Conservation (phyloP, 345 rosid species). For the Populus euphratica region DNA sequence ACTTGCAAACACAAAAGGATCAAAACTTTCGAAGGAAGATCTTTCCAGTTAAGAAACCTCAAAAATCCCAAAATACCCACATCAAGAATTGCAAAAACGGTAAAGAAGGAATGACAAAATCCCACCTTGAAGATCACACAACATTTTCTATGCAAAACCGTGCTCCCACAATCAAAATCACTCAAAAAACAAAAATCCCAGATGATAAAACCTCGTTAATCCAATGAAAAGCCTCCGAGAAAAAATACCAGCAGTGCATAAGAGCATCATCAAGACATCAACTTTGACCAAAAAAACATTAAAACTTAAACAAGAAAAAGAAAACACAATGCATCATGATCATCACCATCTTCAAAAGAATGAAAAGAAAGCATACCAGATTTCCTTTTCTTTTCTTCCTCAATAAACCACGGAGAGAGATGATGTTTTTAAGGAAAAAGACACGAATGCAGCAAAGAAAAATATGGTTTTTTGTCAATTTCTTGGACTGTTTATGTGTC, state of each 20-base stretch:
- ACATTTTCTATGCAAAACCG: background rate
- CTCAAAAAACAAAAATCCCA: background rate
- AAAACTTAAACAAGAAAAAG: background rate
- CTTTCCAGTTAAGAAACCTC: background rate
- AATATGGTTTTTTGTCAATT: slow-evolving; percentile 2
- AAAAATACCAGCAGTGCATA: background rate
- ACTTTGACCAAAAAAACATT: background rate
- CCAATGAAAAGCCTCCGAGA: background rate
- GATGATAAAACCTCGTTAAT: slow-evolving; percentile 1
- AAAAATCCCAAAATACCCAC: background rate
- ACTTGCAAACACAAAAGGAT: background rate
- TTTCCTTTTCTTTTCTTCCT: background rate
- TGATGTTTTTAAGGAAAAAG: background rate
- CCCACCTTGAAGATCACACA: slow-evolving; percentile 3
- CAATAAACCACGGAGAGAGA: background rate
- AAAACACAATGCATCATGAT: background rate
- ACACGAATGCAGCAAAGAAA: slow-evolving; percentile 23
- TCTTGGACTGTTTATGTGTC: slow-evolving; percentile 1
- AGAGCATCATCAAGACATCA: background rate
- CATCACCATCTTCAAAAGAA: background rate
- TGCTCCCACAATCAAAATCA: background rate
- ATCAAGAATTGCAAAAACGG: background rate
- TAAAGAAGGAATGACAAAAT: background rate
- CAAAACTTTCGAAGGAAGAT: background rate
- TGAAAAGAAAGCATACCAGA: background rate